Percentiles rank a stretch among this genome's conserved stretches.
These are phyloP conservation scores for Anthoceros angustus DNA, from an alignment of 225 moss, liverwort and hornwort species.

Conservation along the genomic window DNA sequence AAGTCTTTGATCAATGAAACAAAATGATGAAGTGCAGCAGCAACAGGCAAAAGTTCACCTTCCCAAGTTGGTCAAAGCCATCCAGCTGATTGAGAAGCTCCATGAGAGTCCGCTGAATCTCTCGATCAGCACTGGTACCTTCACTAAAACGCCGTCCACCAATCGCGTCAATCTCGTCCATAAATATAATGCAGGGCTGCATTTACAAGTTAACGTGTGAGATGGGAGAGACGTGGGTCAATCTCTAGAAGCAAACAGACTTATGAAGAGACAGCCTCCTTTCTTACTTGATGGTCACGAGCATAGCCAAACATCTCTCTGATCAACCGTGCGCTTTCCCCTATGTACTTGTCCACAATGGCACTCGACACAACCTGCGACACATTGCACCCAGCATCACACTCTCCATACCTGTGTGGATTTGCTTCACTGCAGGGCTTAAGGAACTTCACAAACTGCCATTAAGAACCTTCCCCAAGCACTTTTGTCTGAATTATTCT, in stretches of 20 bases:
- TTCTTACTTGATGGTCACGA: constrained; percentile 78
- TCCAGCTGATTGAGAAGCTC: constrained; percentile 97
- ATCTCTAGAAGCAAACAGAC: not conserved
- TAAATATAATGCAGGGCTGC: constrained; percentile 94
- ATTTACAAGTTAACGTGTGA: not conserved
- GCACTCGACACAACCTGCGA: constrained; percentile 90
- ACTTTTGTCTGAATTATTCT: not conserved
- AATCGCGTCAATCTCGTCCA: constrained; percentile 98
- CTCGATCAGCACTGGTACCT: constrained; percentile 95
- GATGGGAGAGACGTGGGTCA: not conserved
- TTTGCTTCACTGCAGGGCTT: no score
- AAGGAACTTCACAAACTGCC: no score
- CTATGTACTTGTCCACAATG: constrained; percentile 98
- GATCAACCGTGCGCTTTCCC: constrained; percentile 94
- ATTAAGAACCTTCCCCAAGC: no score
- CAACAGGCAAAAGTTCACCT: constrained; percentile 29
- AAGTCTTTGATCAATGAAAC: no score
- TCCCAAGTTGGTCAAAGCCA: constrained; percentile 92
- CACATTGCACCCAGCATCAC: not conserved
- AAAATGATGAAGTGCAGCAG: not conserved
- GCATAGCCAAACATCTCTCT: constrained; percentile 99
- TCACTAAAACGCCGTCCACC: constrained; percentile 90
- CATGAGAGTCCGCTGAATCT: constrained; percentile 94
- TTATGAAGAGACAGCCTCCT: no score
- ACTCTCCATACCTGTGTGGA: not conserved